Base-by-base conservation (phyloP, 2,329 filamentous ascomycete genomes). In the Aspergillus brasiliensis region DNA sequence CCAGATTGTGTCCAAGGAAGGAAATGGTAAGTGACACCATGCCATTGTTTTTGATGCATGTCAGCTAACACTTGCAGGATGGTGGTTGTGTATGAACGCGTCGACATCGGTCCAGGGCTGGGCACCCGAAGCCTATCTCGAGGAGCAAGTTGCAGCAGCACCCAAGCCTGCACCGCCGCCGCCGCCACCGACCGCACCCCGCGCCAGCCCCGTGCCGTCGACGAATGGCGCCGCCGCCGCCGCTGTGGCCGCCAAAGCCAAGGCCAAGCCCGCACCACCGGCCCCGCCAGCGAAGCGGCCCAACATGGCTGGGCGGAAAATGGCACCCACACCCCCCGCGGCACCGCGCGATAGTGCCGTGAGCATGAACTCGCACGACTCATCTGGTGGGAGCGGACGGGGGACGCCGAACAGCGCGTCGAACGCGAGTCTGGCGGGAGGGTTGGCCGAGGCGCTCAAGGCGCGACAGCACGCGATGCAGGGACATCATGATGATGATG, bases 91-190 rank as follows among this genome's bases (percentile, higher is more conserved):
- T 64, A 94, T 92, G 81, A 91, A 89, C 63, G 78, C 80, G 51
- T 80, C 86, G 69, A 82, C 82, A 49, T 82, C 83, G 66, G 86
- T 86, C n/a, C 91, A 95, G 77, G 95, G 92, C 54, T 99, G 95
- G 95, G 87, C 95, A 3, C 95, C 95, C 0, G 91, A 93, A 19
- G 92, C 94, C 19, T 99, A 99, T 71, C 89, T 99, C 8, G 90
- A 98, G 77, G 93, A 97, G 62, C 73, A 80, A 60, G 71, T 69
- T 3, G 84, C 83, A 23, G 80, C 85, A 11, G 80, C 83, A 7
- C 84, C 88, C 8, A 85, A 86, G 23, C 84, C 88, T 3, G 81
- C 86, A 4, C 83, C 86, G 6, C 79, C 82, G 13, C 80, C 80
- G 2, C 80, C 81, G 19, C 76, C 79, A 15, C 78, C 81, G 2